Evolutionary conservation across 805 yeast species (phyloP).

Genomic region (Cyberlindnera mrakii): DNA sequence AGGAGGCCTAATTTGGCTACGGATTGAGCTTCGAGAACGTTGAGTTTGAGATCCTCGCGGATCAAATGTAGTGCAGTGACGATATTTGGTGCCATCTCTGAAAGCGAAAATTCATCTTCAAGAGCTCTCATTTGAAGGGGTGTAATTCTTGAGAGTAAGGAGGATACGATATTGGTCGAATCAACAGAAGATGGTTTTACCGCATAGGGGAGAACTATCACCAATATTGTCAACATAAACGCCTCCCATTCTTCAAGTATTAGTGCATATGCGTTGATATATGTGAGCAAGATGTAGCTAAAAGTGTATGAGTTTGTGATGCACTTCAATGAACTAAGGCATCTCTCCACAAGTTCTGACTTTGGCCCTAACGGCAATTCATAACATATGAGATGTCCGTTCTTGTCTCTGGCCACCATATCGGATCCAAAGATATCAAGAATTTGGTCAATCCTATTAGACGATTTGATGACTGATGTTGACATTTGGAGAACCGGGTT

Average conservation of each 20-base stretch:
- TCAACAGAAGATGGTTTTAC: slow-evolving; percentile 18
- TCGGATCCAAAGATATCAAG: slow-evolving; percentile 14
- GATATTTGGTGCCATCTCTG: slow-evolving; percentile 56
- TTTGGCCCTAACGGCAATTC: slow-evolving; percentile 39
- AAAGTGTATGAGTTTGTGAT: slow-evolving; percentile 52
- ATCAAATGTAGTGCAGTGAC: slow-evolving; percentile 66
- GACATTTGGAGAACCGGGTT: slow-evolving; percentile 53
- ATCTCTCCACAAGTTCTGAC: slow-evolving; percentile 34
- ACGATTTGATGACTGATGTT: slow-evolving; percentile 28
- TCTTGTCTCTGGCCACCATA: slow-evolving; percentile 6
- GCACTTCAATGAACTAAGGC: slow-evolving; percentile 45
- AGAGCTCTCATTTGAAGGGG: slow-evolving; percentile 17
- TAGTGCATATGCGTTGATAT: slow-evolving; percentile 50
- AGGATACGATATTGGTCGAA: slow-evolving; percentile 8
- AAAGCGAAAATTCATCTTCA: slow-evolving; percentile 30
- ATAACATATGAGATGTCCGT: slow-evolving; percentile 19
- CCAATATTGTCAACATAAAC: slow-evolving; percentile 44
- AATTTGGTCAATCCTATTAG: slow-evolving; percentile 1
- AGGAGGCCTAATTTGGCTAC: slow-evolving; percentile 42
- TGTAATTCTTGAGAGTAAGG: slow-evolving; percentile 7
- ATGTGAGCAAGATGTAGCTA: slow-evolving; percentile 54
- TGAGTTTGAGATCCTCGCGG: slow-evolving; percentile 67
- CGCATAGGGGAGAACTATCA: slow-evolving; percentile 43
- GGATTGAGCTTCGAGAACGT: slow-evolving; percentile 35
- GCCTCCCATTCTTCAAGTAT: slow-evolving; percentile 55